phyloP scores from a whole-genome alignment of 2,329 filamentous ascomycete species.

The Hirsutella rhossiliensis region DNA sequence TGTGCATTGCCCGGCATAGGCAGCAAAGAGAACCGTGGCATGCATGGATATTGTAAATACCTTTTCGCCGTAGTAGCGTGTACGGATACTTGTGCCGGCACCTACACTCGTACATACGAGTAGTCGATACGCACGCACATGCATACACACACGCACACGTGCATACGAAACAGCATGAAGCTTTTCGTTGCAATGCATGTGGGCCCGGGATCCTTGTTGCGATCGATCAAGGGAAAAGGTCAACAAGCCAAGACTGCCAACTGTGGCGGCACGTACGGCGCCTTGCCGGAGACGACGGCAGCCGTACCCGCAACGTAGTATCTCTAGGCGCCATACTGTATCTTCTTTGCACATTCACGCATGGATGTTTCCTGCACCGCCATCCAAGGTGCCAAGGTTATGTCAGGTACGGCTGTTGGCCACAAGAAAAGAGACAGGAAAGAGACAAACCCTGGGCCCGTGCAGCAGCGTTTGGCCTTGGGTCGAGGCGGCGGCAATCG shows the following conservation, averaged over 20 bases:
- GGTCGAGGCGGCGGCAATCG: background rate
- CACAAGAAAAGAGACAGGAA: background rate
- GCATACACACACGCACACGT: background rate
- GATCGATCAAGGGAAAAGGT: background rate
- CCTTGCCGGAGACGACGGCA: background rate
- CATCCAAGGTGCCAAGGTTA: background rate
- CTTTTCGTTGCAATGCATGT: background rate
- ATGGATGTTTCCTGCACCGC: background rate
- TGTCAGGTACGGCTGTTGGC: background rate
- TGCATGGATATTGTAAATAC: no score
- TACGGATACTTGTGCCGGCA: no score
- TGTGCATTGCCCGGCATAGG: no score
- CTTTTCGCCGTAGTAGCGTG: no score
- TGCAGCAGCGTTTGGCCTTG: background rate
- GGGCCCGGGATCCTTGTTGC: background rate
- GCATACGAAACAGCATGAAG: background rate
- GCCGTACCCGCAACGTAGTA: no score
- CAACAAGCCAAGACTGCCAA: background rate
- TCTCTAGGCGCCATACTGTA: no score
- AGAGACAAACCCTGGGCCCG: background rate
- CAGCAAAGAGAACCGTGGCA: no score
- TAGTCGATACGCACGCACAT: background rate
- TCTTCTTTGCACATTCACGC: no score
- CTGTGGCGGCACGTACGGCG: background rate
- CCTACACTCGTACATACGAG: background rate